Conservation (phyloP, 768 basidiomycete species). For the Gyrodon lividus region DNA sequence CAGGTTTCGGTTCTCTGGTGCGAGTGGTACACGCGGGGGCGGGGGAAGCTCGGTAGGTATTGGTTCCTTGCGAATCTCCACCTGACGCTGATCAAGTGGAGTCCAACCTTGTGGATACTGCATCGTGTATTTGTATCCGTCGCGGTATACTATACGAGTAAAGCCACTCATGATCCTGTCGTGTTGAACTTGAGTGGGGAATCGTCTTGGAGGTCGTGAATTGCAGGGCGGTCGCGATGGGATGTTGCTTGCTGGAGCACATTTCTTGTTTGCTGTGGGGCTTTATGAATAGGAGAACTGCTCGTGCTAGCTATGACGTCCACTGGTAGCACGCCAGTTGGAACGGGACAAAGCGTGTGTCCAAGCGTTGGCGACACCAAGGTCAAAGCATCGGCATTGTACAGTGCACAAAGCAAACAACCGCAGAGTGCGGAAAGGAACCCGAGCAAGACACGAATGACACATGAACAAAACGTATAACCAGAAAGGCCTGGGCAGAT, state of each 20-base stretch:
- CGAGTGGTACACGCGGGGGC: background rate
- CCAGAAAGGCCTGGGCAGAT: too few species aligned
- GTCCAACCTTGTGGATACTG: slow-evolving; percentile 10
- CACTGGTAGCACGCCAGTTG: background rate
- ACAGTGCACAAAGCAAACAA: too few species aligned
- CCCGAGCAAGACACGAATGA: too few species aligned
- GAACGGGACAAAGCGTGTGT: background rate
- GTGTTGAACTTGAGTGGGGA: background rate
- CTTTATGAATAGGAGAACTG: background rate
- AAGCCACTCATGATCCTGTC: slow-evolving; percentile 1
- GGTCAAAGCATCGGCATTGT: background rate
- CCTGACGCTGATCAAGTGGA: slow-evolving; percentile 3
- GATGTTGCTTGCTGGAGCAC: background rate
- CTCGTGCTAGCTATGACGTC: background rate
- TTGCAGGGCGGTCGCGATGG: background rate
- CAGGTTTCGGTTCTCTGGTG: background rate
- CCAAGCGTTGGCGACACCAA: background rate
- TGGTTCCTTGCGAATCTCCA: background rate
- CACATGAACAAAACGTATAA: too few species aligned
- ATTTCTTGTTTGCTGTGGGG: background rate
- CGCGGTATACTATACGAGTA: slow-evolving; percentile 6
- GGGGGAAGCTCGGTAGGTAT: background rate
- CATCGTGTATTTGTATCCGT: slow-evolving; percentile 7
- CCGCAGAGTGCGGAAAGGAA: too few species aligned
- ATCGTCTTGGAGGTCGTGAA: too few species aligned